These are phyloP conservation scores for Fomitopsis pulvina DNA, from an alignment of 768 basidiomycete genomes.

Conservation along the genomic window DNA sequence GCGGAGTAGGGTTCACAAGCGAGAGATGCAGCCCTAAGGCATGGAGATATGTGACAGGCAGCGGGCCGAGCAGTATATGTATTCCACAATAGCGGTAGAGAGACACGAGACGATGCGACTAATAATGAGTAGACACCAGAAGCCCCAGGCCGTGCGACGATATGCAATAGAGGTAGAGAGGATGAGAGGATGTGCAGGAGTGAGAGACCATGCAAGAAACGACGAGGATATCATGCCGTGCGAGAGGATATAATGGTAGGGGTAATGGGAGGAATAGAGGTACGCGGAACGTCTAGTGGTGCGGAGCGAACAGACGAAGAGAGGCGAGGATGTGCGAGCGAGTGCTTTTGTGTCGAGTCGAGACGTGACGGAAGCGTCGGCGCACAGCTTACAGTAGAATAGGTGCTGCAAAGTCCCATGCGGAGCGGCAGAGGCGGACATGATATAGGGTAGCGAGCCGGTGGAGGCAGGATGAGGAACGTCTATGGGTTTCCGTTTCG, in stretches of 20 bases:
- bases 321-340: conserved; percentile 10
- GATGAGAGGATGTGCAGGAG: conserved; percentile 5
- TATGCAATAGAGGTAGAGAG: neutral
- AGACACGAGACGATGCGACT: neutral
- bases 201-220: conserved; percentile 7
- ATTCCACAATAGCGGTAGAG: neutral
- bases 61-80: neutral
- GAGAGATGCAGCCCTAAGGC: too few relatives aligned
- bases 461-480: neutral
- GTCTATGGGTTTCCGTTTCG: conserved; percentile 17
- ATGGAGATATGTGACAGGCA: neutral
- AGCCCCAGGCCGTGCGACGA: conserved; percentile 1
- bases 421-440: conserved; percentile 3
- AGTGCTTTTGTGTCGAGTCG: conserved; percentile 16
- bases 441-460: conserved; percentile 1
- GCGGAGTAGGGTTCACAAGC: too few relatives aligned
- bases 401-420: conserved; percentile 21
- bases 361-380: conserved; percentile 1
- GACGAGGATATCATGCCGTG: conserved; percentile 15
- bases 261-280: neutral
- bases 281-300: conserved; percentile 16
- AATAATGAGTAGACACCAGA: conserved; percentile 3
- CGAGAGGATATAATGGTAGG: conserved; percentile 12
- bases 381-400: conserved; percentile 4
- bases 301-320: conserved; percentile 13